A percentile compares a stretch with the other conserved stretches of the same genome.
phyloP scores from a whole-genome alignment of 2,329 filamentous ascomycete species.

The Grosmannia huntii region DNA sequence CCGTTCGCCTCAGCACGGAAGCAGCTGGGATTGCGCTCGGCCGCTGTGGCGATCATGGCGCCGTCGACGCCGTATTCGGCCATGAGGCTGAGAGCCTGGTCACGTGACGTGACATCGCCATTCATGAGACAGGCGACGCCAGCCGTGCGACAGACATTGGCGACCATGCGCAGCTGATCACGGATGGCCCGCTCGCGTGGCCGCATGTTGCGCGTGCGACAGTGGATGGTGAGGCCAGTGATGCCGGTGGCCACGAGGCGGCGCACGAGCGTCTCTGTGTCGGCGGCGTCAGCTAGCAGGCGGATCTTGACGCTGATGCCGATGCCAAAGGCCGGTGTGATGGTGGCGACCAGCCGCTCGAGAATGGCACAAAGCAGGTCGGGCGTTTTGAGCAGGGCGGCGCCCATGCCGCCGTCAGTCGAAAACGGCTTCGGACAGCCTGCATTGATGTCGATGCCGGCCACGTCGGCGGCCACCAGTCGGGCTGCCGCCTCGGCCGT shows the following conservation, averaged over 20 bases:
- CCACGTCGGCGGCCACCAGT: slow-evolving; percentile 74
- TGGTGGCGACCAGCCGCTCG: slow-evolving; percentile 64
- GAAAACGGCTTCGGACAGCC: slow-evolving; percentile 98
- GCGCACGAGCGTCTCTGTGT: slow-evolving; percentile 67
- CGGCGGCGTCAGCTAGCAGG: slow-evolving; percentile 61
- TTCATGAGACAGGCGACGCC: slow-evolving; percentile 95
- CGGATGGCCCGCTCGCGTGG: slow-evolving; percentile 79
- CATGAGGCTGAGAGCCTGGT: slow-evolving; percentile 59
- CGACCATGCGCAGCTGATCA: slow-evolving; percentile 75
- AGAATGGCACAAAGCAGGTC: slow-evolving; percentile 77
- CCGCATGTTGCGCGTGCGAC: slow-evolving; percentile 90
- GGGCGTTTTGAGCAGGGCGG: slow-evolving; percentile 73
- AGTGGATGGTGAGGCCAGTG: slow-evolving; percentile 84
- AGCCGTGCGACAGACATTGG: slow-evolving; percentile 62
- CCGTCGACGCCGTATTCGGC: slow-evolving; percentile 77
- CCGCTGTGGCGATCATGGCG: slow-evolving; percentile 91
- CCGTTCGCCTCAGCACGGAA: slow-evolving; percentile 61
- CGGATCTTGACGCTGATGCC: slow-evolving; percentile 97
- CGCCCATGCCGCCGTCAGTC: slow-evolving; percentile 88
- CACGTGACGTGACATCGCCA: slow-evolving; percentile 69
- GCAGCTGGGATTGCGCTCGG: slow-evolving; percentile 81
- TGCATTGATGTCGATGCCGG: slow-evolving; percentile 92
- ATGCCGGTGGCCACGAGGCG: slow-evolving; percentile 79
- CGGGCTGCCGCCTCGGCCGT: slow-evolving; percentile 74
- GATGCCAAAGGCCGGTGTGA: slow-evolving; percentile 67